Evolutionary conservation across 805 yeast species (phyloP).

Genomic region (Myxozyma neotropica): DNA sequence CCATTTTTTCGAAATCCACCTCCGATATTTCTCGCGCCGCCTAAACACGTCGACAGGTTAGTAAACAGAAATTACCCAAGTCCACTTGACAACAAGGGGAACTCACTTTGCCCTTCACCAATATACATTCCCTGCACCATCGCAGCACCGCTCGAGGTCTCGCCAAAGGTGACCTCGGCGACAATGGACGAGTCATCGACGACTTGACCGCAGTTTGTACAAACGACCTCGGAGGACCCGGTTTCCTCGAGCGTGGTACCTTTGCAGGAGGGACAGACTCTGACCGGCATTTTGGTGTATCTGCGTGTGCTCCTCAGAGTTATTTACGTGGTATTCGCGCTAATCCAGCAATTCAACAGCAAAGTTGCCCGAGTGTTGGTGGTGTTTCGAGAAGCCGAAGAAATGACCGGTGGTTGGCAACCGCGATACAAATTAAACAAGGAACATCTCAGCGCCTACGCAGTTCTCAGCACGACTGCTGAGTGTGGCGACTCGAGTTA

Average conservation of each 20-base stretch:
- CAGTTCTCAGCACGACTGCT: background rate
- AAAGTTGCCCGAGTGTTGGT: background rate
- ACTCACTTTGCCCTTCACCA: conserved; percentile 70
- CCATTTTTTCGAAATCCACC: conserved; percentile 49
- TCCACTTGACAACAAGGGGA: too few relatives aligned
- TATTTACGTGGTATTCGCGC: too few relatives aligned
- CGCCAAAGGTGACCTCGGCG: conserved; percentile 93
- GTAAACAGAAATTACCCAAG: too few relatives aligned
- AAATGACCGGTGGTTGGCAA: too few relatives aligned
- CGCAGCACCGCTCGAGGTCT: conserved; percentile 90
- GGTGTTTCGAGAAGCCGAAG: too few relatives aligned
- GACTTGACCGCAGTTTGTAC: conserved; percentile 83
- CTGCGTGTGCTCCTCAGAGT: background rate
- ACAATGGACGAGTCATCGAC: conserved; percentile 92
- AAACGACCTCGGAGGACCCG: conserved; percentile 60
- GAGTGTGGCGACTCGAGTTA: background rate
- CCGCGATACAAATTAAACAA: background rate
- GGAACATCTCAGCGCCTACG: too few relatives aligned
- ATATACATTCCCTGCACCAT: conserved; percentile 93
- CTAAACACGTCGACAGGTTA: conserved; percentile 6
- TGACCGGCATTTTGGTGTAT: conserved; percentile 14
- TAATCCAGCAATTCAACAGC: too few relatives aligned
- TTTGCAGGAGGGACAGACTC: conserved; percentile 26
- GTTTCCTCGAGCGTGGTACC: conserved; percentile 31
- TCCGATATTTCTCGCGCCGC: conserved; percentile 40